phyloP scores from a whole-genome alignment of 768 basidiomycete species.

The Pleurotus eryngii region DNA sequence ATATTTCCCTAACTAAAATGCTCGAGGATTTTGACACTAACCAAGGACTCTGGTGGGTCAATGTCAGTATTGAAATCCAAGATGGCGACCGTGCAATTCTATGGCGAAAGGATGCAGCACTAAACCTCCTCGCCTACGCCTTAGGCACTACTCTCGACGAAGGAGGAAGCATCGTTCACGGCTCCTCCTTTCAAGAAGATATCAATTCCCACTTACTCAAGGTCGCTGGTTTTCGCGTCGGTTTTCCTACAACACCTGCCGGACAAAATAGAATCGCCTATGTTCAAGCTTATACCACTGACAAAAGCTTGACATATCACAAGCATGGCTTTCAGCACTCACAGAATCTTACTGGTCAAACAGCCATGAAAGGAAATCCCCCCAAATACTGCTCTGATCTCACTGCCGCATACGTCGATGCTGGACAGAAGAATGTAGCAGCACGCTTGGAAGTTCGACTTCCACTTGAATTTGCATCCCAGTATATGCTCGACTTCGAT shows the following conservation, averaged over 20 bases:
- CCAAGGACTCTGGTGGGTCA: background rate
- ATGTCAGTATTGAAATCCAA: background rate
- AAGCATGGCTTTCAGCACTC: background rate
- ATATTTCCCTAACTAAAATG: background rate
- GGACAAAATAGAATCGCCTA: background rate
- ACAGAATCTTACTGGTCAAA: background rate
- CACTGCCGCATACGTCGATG: background rate
- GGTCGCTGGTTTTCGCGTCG: background rate
- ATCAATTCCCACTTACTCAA: background rate
- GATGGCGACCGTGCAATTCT: background rate
- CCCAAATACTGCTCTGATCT: background rate
- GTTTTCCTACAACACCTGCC: background rate
- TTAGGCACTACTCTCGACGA: background rate
- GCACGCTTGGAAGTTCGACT: conserved; percentile 2
- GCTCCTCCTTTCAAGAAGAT: background rate
- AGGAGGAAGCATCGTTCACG: background rate
- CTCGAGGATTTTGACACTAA: background rate
- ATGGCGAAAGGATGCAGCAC: background rate
- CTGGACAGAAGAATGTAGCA: background rate
- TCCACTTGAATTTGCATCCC: background rate
- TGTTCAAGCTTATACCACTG: background rate
- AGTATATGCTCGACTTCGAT: background rate
- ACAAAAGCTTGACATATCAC: background rate
- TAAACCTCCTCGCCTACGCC: background rate
- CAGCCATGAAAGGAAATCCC: background rate